These are phyloP conservation scores for Fusarium fujikuroi DNA, from an alignment of 2,329 filamentous ascomycete species.

Conservation along the genomic window DNA sequence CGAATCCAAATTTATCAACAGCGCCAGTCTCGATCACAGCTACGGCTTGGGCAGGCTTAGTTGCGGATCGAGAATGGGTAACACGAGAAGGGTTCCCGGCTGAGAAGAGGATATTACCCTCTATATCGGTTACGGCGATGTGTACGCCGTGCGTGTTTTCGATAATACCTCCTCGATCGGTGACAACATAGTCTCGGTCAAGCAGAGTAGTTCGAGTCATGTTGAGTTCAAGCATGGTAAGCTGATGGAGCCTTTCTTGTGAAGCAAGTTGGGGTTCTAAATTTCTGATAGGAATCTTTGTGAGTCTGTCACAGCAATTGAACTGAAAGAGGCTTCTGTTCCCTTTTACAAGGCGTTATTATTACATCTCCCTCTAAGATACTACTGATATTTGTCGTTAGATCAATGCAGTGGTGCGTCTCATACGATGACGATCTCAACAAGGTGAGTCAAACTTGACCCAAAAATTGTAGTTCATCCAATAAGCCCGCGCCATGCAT, in stretches of 20 bases:
- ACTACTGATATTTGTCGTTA: neutral
- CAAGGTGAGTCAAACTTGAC: neutral
- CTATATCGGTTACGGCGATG: constrained; percentile 53
- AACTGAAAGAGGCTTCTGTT: neutral
- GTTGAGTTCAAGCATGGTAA: neutral
- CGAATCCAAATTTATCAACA: constrained; percentile 50
- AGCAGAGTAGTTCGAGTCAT: constrained; percentile 28
- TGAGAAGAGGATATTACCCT: constrained; percentile 51
- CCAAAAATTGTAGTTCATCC: neutral
- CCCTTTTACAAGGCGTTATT: neutral
- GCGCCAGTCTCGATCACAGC: constrained; percentile 56
- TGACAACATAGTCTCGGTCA: constrained; percentile 48
- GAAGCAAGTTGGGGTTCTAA: neutral
- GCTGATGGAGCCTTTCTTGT: neutral
- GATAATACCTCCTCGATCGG: constrained; percentile 52
- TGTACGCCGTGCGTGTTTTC: constrained; percentile 59
- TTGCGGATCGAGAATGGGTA: constrained; percentile 57
- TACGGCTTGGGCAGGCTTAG: constrained; percentile 59
- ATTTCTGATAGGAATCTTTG: neutral
- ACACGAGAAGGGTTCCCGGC: constrained; percentile 55
- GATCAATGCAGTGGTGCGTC: neutral
- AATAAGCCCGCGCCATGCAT: neutral
- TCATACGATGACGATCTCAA: neutral
- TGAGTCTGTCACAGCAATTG: neutral
- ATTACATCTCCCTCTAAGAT: neutral